phyloP scores from a whole-genome alignment of 352 stramenopile genomes.

The Phytophthora fragariaefolia region DNA sequence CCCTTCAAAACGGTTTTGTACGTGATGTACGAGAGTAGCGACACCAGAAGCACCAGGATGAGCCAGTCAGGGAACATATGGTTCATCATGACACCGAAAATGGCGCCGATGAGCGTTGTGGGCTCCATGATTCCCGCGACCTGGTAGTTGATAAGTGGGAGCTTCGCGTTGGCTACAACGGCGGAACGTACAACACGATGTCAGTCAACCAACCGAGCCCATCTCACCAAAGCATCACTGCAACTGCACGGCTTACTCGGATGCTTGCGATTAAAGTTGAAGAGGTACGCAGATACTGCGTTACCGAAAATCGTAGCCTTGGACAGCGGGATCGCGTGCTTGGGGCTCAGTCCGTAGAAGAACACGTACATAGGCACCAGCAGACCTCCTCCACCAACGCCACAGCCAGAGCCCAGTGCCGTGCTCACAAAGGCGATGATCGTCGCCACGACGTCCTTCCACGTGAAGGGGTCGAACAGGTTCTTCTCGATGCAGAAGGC shows the following conservation, averaged over 20 bases:
- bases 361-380: slow-evolving; percentile 98
- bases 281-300: slow-evolving; percentile 93
- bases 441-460: slow-evolving; percentile 70
- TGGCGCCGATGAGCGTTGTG: slow-evolving; percentile 79
- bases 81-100: slow-evolving; percentile 89
- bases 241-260: slow-evolving; percentile 58
- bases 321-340: slow-evolving; percentile 96
- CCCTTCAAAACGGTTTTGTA: slow-evolving; percentile 80
- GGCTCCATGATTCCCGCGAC: slow-evolving; percentile 99
- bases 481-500: slow-evolving; percentile 86
- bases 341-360: slow-evolving; percentile 92
- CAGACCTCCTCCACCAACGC: slow-evolving; percentile 95
- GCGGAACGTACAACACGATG: not conserved
- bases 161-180: slow-evolving; percentile 69
- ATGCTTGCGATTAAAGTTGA: slow-evolving; percentile 95
- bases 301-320: slow-evolving; percentile 98
- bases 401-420: slow-evolving; percentile 90
- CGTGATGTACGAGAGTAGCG: slow-evolving; percentile 77
- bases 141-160: slow-evolving; percentile 97
- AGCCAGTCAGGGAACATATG: slow-evolving; percentile 85
- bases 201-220: slow-evolving; percentile 11
- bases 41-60: slow-evolving; percentile 78
- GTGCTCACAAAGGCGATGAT: slow-evolving; percentile 83
- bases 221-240: not conserved
- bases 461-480: slow-evolving; percentile 79